These are phyloP conservation scores for Chlorella sp. DNA, from an alignment of 139 green algal species.

Conservation along the genomic window DNA sequence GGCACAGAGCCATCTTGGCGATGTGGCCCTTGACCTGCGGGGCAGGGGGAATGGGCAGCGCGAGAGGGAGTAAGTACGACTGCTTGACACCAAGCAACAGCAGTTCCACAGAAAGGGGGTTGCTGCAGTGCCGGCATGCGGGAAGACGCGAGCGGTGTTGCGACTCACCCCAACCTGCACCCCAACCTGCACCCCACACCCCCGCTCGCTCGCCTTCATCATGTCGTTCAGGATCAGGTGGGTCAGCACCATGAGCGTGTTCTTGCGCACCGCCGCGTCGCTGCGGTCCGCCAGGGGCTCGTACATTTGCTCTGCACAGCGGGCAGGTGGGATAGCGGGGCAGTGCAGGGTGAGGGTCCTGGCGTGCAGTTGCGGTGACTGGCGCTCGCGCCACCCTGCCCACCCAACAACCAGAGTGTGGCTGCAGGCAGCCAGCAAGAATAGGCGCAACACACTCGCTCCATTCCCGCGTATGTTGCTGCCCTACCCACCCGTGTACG, in stretches of 20 bases:
- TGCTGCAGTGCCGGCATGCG: no score
- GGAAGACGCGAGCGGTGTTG: neutral
- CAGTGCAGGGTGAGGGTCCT: neutral
- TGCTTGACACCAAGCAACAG: no score
- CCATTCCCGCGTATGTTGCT: neutral
- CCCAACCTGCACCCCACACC: no score
- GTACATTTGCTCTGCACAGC: conserved; percentile 75
- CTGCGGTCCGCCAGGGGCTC: conserved; percentile 49
- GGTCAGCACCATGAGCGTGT: conserved; percentile 86
- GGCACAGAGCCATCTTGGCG: conserved; percentile 76
- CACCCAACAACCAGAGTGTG: no score
- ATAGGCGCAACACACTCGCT: no score
- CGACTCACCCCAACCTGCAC: no score
- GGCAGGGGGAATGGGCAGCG: neutral
- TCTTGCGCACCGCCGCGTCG: conserved; percentile 66
- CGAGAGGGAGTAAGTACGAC: no score
- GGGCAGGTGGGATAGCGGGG: neutral
- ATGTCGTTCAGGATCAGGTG: conserved; percentile 98
- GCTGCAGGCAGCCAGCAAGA: no score
- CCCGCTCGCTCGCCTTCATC: conserved; percentile 81
- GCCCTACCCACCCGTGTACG: conserved; percentile 74
- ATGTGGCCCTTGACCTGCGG: conserved; percentile 84
- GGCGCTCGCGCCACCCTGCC: no score
- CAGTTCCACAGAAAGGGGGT: no score
- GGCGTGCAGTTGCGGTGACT: no score